These are phyloP conservation scores for Enterospora canceri DNA, from an alignment of 371 early-diverging fungal species.

Conservation along the genomic window DNA sequence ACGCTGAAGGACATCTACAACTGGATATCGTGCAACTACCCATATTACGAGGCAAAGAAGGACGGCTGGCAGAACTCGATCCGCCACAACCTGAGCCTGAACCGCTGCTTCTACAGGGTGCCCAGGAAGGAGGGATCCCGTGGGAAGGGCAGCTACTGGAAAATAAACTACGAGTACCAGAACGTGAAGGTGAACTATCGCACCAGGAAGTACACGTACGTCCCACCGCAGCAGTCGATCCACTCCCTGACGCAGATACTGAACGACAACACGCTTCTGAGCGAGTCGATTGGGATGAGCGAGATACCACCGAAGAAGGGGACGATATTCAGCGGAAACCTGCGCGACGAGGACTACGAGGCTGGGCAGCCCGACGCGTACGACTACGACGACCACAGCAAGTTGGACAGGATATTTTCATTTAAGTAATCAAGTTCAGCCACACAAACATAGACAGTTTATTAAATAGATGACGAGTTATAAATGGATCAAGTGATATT, in stretches of 20 bases:
- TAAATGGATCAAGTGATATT: too few species aligned
- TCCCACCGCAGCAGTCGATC: constrained; percentile 1
- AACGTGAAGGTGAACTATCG: constrained; percentile 30
- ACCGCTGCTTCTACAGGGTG: constrained; percentile 55
- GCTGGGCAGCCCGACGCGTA: background rate
- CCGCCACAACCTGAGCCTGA: constrained; percentile 55
- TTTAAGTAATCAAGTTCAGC: constrained; percentile 47
- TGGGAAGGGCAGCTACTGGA: constrained; percentile 56
- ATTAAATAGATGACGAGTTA: too few species aligned
- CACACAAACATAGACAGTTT: too few species aligned
- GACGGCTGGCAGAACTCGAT: constrained; percentile 57
- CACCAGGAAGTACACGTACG: constrained; percentile 18
- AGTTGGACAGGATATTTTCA: constrained; percentile 30
- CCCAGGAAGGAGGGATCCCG: constrained; percentile 36
- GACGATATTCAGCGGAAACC: constrained; percentile 54
- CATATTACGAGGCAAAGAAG: constrained; percentile 46
- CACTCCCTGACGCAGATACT: constrained; percentile 44
- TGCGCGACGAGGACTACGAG: constrained; percentile 27
- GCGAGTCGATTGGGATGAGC: constrained; percentile 53
- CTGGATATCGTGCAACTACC: constrained; percentile 50
- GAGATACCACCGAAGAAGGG: constrained; percentile 46
- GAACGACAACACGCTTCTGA: constrained; percentile 39
- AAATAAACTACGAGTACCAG: constrained; percentile 41
- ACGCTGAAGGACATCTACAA: constrained; percentile 56
- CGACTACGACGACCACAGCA: constrained; percentile 11